Evolutionary conservation across 2,329 filamentous ascomycete species (phyloP), one percentile per base, ranked within the genome.

Genomic region (Trichoderma sp.): DNA sequence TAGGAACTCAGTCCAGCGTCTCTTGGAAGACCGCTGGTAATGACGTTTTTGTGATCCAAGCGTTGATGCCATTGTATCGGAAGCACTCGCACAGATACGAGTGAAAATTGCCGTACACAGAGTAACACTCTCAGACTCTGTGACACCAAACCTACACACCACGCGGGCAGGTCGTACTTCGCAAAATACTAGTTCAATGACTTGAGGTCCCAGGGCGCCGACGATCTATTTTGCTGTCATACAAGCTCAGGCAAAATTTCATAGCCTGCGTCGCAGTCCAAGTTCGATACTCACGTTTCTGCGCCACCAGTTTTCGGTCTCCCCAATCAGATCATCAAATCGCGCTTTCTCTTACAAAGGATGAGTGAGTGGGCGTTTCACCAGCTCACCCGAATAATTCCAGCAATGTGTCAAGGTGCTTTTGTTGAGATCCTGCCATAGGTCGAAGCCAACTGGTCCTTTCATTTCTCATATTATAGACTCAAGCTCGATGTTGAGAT

Each of bases 221-320:
- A 39, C 52, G 51, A 60, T 24, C 21, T 24, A n/a, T 37, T 56
- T 59, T 21, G 13, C 2, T n/a, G 32, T 59, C 64, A 51, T 51
- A 69, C 54, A 69, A 69, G 28, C n/a, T 39, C 32, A 43, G 68
- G 60, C n/a, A 69, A 65, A n/a, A 66, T 46, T 51, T 58, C 46
- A 28, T 59, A 51, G 56, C 46, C 46, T 34, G 34, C 46, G 52
- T 59, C 43, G 49, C 60, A 26, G n/a, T 24, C 46, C 39, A 51
- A 26, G 46, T 46, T 26, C 21, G 21, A 52, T 16, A 59, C 56
- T 69, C 51, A 69, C 55, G 39, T 52, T 69, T 66, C 30, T 61
- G 39, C 61, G 68, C 68, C 68, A 68, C 56, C 32, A 43, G 58
- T 51, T 43, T 43, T 26, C 39, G 21, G 18, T 43, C 55, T 59